These are phyloP conservation scores for Grigorovia yakushimaensis DNA, from an alignment of 805 yeast genomes.

Conservation along the genomic window DNA sequence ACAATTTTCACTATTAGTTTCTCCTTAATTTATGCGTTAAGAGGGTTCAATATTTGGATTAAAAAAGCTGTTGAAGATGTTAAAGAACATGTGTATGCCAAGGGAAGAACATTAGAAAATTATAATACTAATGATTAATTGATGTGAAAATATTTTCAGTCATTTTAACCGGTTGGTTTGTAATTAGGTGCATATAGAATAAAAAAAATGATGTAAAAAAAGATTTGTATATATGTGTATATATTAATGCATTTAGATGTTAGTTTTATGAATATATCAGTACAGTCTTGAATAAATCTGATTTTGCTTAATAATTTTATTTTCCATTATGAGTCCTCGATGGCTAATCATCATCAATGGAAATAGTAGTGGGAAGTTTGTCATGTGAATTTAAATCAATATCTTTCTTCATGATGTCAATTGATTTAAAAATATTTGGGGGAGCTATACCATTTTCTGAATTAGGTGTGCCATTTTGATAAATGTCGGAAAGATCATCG, in stretches of 20 bases:
- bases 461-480: background rate
- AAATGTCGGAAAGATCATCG: background rate
- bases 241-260: background rate
- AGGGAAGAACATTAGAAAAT: slow-evolving; percentile 47
- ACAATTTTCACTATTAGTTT: background rate
- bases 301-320: too few relatives aligned
- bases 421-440: background rate
- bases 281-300: background rate
- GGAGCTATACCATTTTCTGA: background rate
- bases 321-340: too few relatives aligned
- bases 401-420: background rate
- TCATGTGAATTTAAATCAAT: background rate
- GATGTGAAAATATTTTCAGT: background rate
- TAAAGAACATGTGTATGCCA: slow-evolving; percentile 48
- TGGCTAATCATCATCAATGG: background rate
- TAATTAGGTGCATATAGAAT: background rate
- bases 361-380: background rate
- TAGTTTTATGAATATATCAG: background rate
- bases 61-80: slow-evolving; percentile 31
- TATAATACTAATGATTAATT: slow-evolving; percentile 4
- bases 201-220: background rate
- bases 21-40: background rate
- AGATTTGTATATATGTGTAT: background rate
- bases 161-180: background rate
- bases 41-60: slow-evolving; percentile 15